Evolutionary conservation across 1,284 basidiomycete genomes (phyloP).

Genomic region (Tilletia caries): DNA sequence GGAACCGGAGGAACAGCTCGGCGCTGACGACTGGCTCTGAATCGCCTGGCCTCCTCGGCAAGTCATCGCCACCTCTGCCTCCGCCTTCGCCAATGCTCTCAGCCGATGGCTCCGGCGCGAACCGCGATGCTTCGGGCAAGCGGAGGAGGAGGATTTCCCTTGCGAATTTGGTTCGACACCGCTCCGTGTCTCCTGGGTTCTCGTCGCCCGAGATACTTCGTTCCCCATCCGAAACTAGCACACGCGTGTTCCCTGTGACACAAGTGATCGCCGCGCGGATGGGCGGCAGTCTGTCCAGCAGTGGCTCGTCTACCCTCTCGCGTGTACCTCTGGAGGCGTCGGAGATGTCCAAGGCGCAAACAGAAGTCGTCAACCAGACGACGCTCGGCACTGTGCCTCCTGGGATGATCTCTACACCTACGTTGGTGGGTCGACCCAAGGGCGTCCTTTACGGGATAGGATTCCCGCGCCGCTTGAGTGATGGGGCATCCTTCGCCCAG

Average conservation of each 20-base stretch:
- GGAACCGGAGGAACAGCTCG: constrained; percentile 21
- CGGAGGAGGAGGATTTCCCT: background rate
- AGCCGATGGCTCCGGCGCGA: background rate
- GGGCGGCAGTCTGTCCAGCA: constrained; percentile 8
- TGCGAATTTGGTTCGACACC: background rate
- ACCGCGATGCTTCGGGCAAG: constrained; percentile 4
- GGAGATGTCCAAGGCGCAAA: background rate
- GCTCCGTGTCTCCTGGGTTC: background rate
- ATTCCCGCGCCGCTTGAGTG: background rate
- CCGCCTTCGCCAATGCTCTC: background rate
- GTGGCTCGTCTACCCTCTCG: background rate
- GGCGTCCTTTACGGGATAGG: background rate
- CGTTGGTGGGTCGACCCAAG: background rate
- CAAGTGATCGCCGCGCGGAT: background rate
- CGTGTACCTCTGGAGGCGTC: background rate
- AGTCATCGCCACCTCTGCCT: background rate
- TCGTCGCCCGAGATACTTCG: background rate
- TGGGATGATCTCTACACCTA: constrained; percentile 1
- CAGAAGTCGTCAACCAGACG: background rate
- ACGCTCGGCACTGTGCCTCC: background rate
- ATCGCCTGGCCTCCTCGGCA: background rate
- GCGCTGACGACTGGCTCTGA: background rate
- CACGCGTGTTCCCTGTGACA: background rate
- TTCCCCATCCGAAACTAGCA: background rate
- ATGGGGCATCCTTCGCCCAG: background rate